These are phyloP conservation scores for Cymbopogon flexuosus DNA, from an alignment of 202 grass and related monocot species.

Conservation along the genomic window DNA sequence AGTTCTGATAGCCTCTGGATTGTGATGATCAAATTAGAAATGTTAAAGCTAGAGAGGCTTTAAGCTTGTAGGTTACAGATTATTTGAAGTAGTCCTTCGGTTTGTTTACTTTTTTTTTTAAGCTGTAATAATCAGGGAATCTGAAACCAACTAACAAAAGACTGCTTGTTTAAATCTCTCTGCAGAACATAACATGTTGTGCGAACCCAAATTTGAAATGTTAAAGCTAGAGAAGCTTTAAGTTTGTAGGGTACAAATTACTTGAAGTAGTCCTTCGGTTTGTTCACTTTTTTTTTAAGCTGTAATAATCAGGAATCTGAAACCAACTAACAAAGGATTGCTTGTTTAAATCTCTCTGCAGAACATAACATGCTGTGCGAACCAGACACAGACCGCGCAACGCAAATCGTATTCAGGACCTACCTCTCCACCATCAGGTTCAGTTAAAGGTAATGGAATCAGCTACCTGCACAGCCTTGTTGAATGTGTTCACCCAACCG, in stretches of 20 bases:
- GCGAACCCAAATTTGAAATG: slow-evolving; percentile 33
- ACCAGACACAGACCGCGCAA: slow-evolving; percentile 43
- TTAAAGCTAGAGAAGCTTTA: neutral
- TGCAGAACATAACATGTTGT: slow-evolving; percentile 49
- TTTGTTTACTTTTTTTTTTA: neutral
- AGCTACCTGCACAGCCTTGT: neutral
- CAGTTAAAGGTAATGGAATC: slow-evolving; percentile 50
- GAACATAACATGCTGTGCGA: slow-evolving; percentile 51
- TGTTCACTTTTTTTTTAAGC: neutral
- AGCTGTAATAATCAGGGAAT: neutral
- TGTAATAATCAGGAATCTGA: neutral
- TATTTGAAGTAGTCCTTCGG: neutral
- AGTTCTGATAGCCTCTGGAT: neutral
- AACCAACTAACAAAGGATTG: neutral
- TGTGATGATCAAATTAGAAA: neutral
- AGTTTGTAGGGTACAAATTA: neutral
- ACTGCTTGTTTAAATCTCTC: neutral
- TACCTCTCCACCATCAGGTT: slow-evolving; percentile 48
- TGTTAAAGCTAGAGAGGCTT: neutral
- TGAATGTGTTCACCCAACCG: neutral
- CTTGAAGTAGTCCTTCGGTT: neutral
- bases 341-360: slow-evolving; percentile 9
- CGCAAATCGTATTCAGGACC: slow-evolving; percentile 47
- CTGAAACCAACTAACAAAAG: neutral
- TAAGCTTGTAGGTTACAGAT: neutral